Evolutionary conservation across 176 grass and related monocot genomes (phyloP), one percentile per base, ranked within the genome.

Genomic region (Eragrostis curvula): DNA sequence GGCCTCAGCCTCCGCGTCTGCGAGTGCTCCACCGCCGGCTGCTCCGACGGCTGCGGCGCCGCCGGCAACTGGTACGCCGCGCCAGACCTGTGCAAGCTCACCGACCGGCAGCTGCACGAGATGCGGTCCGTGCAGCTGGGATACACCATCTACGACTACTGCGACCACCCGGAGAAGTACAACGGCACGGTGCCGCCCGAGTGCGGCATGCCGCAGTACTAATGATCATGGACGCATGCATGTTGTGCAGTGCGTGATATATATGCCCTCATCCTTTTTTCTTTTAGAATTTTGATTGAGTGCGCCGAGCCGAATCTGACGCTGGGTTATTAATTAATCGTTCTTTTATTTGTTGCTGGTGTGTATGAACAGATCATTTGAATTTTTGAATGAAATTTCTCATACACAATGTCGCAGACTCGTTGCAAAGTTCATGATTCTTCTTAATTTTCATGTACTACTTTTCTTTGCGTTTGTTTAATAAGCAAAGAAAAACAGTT

Each of bases 111-210:
- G 74, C 71, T 60, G 11, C 70, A 73, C 5, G 60, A 83, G 74
- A 75, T 97, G 88, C 88, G 47, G 15, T 55, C 83, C 42, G 77
- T 89, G 70, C 88, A 89, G 53, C 20, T 48, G 9, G 82, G 87
- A 5, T 80, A 70, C 45, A 87, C 70, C 86, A 89, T 93, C 68
- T 93, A 97, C 60, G 52, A 97, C 71, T 97, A 93, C 45, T 97
- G 94, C 63, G 42, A 24, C 12, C 74, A 97, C 65, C 4, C 2
- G 18, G 87, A 93, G 69, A 82, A 57, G 16, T 81, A 77, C 58
- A 85, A 83, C 2, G 74, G 94, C 3, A 11, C 51, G 1, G 12
- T 75, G 56, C 84, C 91, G 2, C 64, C 17, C 1, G 94, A 97
- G 66, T 97, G 94, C 73, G 52, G 27, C 67, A 44, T 97, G 42